Evolutionary conservation across 805 yeast species (phyloP).

Genomic region (Hanseniaspora occidentalis): DNA sequence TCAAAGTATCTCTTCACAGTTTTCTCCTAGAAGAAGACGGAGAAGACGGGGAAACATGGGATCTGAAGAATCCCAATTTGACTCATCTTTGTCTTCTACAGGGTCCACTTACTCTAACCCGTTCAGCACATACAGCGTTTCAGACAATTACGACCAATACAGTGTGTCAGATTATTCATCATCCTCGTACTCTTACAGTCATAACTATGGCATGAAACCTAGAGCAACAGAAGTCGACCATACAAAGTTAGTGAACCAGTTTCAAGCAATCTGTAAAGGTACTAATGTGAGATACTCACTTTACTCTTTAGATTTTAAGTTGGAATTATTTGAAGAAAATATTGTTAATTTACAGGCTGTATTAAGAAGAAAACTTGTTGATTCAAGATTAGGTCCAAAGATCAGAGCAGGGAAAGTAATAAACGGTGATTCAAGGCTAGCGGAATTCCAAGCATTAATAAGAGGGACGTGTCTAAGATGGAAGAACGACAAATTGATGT

Average conservation of each 20-base stretch:
- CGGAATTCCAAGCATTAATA: slow-evolving; percentile 21
- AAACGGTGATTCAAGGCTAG: too few species aligned
- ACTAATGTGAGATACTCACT: slow-evolving; percentile 49
- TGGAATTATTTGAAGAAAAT: slow-evolving; percentile 43
- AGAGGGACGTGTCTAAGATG: slow-evolving; percentile 34
- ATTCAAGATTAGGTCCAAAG: slow-evolving; percentile 17
- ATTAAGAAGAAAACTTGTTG: too few species aligned
- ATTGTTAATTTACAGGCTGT: slow-evolving; percentile 36
- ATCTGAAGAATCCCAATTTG: background rate
- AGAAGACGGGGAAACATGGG: slow-evolving; percentile 6
- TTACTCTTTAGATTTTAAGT: slow-evolving; percentile 50
- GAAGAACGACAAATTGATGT: background rate
- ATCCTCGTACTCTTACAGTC: background rate
- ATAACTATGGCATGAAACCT: too few species aligned
- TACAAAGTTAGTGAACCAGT: slow-evolving; percentile 25
- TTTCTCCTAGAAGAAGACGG: slow-evolving; percentile 16
- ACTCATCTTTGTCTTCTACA: background rate
- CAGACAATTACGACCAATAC: background rate
- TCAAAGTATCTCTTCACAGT: slow-evolving; percentile 18
- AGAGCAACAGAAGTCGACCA: background rate
- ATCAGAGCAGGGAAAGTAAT: too few species aligned
- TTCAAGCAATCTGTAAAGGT: slow-evolving; percentile 67
- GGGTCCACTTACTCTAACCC: background rate
- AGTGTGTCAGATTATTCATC: background rate
- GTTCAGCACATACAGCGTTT: background rate